Base-by-base conservation (phyloP, 768 basidiomycete species). In the Amanita rimosa region DNA sequence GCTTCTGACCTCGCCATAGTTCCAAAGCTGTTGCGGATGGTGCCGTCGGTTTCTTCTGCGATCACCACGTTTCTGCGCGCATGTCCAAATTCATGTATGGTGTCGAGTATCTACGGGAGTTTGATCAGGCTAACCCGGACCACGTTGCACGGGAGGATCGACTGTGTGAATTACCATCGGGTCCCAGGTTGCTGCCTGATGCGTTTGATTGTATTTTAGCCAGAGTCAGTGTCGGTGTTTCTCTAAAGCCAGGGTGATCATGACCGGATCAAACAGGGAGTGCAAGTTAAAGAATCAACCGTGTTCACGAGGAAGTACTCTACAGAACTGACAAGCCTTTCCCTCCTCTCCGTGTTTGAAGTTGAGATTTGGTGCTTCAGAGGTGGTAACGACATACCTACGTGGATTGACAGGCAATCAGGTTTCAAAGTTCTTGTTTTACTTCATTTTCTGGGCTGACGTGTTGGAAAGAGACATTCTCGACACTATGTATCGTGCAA, bases 1-100 rank as follows among this genome's bases (percentile, higher is more conserved):
- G 42, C n/a, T 19, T 22, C 27, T 35, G 24, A 22, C 26, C 27
- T 5, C 43, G 19, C 14, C 56, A n/a, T 54, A 88, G 85, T 11
- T 87, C 87, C 14, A 90, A 90, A 62, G 86, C 87, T 3, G 85
- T 88, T 6, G 85, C 87, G 26, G 85, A 90, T 53, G 86, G 87
- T 21, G 85, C 85, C 1, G 77, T 89, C 53, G 85, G 85, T 24
- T 90, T 88, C 63, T 88, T 86, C 63, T 84, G 82, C 54, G 86
- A 88, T 57, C 87, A 88, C 53, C 81, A 87, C 55, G 87, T 90
- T 48, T 83, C 83, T 4, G 83, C 86, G 19, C 76, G 86, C 38
- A 79, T 87, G 68, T 83, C 84, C 26, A 85, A 74, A 60, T 87
- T 76, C 58, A 80, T 86, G 78, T 90, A 88, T 58, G 86, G 86